A percentile compares a stretch with the other conserved stretches of the same genome.
Conservation (phyloP, 78 protist genomes). For the Creolimax fragrantissima region DNA sequence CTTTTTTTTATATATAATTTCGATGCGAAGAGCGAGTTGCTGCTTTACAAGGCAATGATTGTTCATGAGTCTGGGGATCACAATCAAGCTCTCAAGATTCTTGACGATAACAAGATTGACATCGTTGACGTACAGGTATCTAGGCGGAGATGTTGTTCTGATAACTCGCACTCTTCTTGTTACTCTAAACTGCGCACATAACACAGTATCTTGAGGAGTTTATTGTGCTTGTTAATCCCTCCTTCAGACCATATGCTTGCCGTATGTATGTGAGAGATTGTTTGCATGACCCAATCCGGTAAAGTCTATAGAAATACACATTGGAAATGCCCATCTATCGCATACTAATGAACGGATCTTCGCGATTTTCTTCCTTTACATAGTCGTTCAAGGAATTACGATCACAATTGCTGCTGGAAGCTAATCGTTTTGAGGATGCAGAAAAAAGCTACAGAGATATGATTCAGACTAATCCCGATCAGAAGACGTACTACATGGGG, state of each 20-base stretch:
- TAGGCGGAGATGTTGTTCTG: no score
- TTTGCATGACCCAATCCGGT: no score
- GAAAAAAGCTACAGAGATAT: background rate
- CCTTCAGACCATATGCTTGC: no score
- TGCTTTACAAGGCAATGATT: slow-evolving; percentile 39
- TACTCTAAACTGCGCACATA: no score
- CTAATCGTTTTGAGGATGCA: background rate
- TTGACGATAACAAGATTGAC: background rate
- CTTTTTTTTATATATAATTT: background rate
- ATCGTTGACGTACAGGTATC: background rate
- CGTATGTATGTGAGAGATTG: no score
- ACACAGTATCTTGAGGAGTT: no score
- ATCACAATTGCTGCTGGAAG: background rate
- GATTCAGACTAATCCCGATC: slow-evolving; percentile 47
- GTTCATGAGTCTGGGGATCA: slow-evolving; percentile 35
- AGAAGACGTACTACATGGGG: slow-evolving; percentile 9
- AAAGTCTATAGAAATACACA: no score
- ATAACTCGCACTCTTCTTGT: no score
- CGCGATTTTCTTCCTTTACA: no score
- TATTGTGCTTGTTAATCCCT: no score
- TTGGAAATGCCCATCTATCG: no score
- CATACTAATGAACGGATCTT: no score
- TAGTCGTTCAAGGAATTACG: background rate
- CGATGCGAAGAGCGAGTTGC: slow-evolving; percentile 39
- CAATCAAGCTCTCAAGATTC: slow-evolving; percentile 5